Base-by-base conservation (phyloP, 495 filamentous ascomycete genomes). In the Aspergillus indologenus region DNA sequence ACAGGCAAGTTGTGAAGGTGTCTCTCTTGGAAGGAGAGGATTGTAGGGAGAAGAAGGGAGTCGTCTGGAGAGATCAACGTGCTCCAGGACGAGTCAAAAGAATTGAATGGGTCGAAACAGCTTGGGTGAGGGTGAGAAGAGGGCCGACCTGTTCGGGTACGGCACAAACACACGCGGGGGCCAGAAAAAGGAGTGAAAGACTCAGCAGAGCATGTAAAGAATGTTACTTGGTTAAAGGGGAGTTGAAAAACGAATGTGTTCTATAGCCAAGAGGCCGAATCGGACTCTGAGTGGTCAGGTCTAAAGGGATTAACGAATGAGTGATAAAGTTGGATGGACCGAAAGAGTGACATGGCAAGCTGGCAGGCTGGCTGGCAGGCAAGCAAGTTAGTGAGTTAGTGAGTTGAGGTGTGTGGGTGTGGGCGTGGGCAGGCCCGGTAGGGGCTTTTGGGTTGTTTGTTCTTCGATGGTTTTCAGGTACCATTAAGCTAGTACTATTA, bases 231-330 rank as follows among this genome's bases (percentile, higher is more conserved):
- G n/a, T n/a, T n/a, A 60, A n/a, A 58, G 55, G 24, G 48, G 43
- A 60, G 44, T 44, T 56, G 22, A 53, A 18, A 46, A 60, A 62
- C 45, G 53, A 56, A 29, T 53, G 26, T 52, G 56, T n/a, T 31
- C 8, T 20, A 29, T 31, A 46, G 22, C 55, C 58, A 53, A 58
- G 42, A 53, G 40, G 45, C 15, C 45, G 23, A 59, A 66, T 58
- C 53, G 29, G 47, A 45, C 53, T 42, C 53, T 34, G 45, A 64
- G 51, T 52, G 52, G 59, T 43, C 54, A 51, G 43, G 22, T 31
- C 24, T 46, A 54, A 63, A 55, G 22, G 24, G 69, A 70, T 64
- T 63, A 77, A 75, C 68, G 72, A 77, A 74, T 76, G 73, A 74
- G 64, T 77, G 69, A 31, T 45, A 53, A 56, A 65, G 60, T 64